These are phyloP conservation scores for Rhizopogon roseolus DNA, from an alignment of 768 basidiomycete species.

Conservation along the genomic window DNA sequence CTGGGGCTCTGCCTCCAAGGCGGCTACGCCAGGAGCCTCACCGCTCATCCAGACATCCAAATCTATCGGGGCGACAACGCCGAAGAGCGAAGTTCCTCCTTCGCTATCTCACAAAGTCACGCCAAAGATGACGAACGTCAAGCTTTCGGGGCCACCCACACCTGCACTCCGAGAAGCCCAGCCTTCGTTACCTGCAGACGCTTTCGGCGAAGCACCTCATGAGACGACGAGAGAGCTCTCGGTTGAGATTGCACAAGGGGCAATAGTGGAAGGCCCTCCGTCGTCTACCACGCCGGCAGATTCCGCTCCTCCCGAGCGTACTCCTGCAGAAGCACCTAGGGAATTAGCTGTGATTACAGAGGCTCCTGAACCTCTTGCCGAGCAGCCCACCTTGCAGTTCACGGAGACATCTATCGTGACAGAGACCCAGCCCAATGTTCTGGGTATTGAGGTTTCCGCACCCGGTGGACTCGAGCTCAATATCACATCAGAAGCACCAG, in stretches of 20 bases:
- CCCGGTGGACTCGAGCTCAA: neutral
- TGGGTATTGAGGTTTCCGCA: slow-evolving; percentile 1
- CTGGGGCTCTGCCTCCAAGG: slow-evolving; percentile 39
- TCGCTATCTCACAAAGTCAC: slow-evolving; percentile 1
- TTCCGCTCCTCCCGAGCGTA: slow-evolving; percentile 17
- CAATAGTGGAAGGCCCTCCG: neutral
- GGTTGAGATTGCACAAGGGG: slow-evolving; percentile 10
- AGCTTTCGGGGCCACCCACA: slow-evolving; percentile 2
- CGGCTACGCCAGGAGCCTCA: slow-evolving; percentile 23
- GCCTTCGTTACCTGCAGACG: neutral
- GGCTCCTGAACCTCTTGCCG: slow-evolving; percentile 1
- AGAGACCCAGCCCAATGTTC: slow-evolving; percentile 1
- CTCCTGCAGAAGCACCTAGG: slow-evolving; percentile 3
- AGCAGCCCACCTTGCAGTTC: slow-evolving; percentile 5
- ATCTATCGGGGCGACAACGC: slow-evolving; percentile 19
- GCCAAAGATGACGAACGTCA: slow-evolving; percentile 5
- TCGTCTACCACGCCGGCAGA: slow-evolving; percentile 22
- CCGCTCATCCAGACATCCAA: slow-evolving; percentile 16
- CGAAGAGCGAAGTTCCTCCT: slow-evolving; percentile 12
- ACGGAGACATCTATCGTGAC: slow-evolving; percentile 5
- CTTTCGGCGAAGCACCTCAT: neutral
- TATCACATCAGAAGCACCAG: neutral
- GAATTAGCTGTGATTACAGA: neutral
- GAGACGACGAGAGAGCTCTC: slow-evolving; percentile 5
- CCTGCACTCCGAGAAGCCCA: slow-evolving; percentile 12